These are phyloP conservation scores for Strigomonas galati DNA, from an alignment of 208 protist species.

Conservation along the genomic window DNA sequence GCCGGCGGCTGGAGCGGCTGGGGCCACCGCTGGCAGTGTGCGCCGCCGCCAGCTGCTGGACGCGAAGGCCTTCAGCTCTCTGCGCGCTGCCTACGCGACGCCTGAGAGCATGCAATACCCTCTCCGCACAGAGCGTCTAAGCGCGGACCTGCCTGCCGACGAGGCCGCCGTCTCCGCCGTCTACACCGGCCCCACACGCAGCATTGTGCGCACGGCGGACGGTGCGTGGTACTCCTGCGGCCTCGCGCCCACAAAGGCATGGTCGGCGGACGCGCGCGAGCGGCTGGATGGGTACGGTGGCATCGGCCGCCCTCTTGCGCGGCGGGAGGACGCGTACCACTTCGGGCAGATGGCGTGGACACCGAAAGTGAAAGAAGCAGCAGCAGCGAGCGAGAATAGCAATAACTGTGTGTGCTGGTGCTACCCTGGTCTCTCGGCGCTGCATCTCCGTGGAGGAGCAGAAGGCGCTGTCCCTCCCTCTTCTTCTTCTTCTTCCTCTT, in stretches of 20 bases:
- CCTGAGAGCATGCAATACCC: constrained; percentile 65
- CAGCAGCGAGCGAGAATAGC: neutral
- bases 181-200: constrained; percentile 36
- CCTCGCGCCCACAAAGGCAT: constrained; percentile 25
- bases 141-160: constrained; percentile 26
- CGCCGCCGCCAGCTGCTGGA: constrained; percentile 31
- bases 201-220: constrained; percentile 29
- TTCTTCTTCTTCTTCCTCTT: too few relatives aligned
- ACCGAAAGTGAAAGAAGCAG: neutral
- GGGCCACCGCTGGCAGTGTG: neutral
- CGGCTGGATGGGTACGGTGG: constrained; percentile 24
- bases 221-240: constrained; percentile 47
- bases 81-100: constrained; percentile 64
- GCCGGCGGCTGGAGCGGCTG: neutral
- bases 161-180: constrained; percentile 28
- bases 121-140: constrained; percentile 59
- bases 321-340: constrained; percentile 29
- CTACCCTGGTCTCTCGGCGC: too few relatives aligned
- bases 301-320: constrained; percentile 1
- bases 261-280: constrained; percentile 10
- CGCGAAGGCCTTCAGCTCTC: constrained; percentile 37
- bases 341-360: constrained; percentile 27
- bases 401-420: too few relatives aligned
- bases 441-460: too few relatives aligned
- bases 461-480: too few relatives aligned